Percentiles rank a stretch among this genome's conserved stretches.
phyloP scores from a whole-genome alignment of 1,139 yeast species.

The Debaryomyces fabryi region DNA sequence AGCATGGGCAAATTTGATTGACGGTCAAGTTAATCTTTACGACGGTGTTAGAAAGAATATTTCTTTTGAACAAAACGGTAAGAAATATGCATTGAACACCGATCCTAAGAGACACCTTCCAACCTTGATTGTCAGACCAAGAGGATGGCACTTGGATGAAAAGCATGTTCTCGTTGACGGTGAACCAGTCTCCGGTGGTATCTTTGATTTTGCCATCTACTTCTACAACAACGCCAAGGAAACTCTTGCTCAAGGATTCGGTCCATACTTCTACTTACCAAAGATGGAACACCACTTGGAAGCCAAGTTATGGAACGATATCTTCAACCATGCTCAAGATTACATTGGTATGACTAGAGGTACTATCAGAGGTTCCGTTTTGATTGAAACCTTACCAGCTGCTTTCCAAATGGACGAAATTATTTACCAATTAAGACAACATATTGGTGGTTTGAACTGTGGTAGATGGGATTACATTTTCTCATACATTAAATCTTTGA shows the following conservation, averaged over 20 bases:
- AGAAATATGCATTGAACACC: constrained; percentile 60
- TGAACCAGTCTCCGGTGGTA: constrained; percentile 71
- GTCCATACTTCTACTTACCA: constrained; percentile 79
- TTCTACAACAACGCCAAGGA: constrained; percentile 75
- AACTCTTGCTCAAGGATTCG: constrained; percentile 60
- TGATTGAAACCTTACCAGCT: constrained; percentile 76
- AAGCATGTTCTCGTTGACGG: constrained; percentile 75
- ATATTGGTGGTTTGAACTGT: constrained; percentile 76
- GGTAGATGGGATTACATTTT: constrained; percentile 86
- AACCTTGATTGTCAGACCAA: constrained; percentile 78
- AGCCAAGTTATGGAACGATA: constrained; percentile 79
- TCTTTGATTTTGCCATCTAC: constrained; percentile 77
- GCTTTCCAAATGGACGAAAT: constrained; percentile 84
- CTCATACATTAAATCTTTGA: constrained; percentile 68
- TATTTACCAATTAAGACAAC: constrained; percentile 73
- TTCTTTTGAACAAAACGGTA: constrained; percentile 57
- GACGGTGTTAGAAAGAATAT: constrained; percentile 80
- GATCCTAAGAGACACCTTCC: constrained; percentile 62
- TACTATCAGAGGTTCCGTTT: constrained; percentile 76
- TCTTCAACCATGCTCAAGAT: constrained; percentile 71
- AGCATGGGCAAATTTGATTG: constrained; percentile 86
- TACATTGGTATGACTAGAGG: constrained; percentile 67
- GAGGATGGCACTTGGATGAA: constrained; percentile 86
- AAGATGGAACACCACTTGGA: constrained; percentile 81
- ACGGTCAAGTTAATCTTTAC: constrained; percentile 89